Evolutionary conservation across 306 rosid species (phyloP), one percentile per base, ranked within the genome.

Genomic region (Vigna unguiculata): DNA sequence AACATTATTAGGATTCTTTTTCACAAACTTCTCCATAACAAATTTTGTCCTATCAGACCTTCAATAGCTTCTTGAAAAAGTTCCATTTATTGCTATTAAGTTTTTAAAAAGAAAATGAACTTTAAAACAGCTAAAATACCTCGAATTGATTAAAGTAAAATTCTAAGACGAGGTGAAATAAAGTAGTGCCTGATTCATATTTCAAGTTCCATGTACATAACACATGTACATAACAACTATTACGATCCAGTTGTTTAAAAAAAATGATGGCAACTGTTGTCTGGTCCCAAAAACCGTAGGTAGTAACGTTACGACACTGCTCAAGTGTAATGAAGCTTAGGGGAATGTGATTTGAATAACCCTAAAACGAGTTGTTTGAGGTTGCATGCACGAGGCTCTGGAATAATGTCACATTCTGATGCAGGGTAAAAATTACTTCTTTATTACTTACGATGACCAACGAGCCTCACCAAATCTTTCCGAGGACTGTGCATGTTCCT

Each of bases 361-460:
- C 47, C 10, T 12, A 62, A 63, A 80, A 25, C 38, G 69, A 52
- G 61, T 69, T 48, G 65, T 76, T 78, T 80, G 78, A 81, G 77
- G 78, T 75, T 82, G 82, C 84, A 86, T 68, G 87, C 85, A 84
- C 87, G 87, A 86, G 83, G 84, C 4, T 60, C 32, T 10, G 74
- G 85, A 86, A 82, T 88, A 86, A 78, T 76, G 80, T 86, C 89
- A 85, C 93, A 77, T 86, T 89, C 86, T 86, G 68, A 69, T 71
- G 81, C 75, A 60, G 32, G 4, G 2, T 13, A 28, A 1, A 45
- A 64, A 60, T 43, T 72, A 51, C 30, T 81, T 81, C 59, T 85
- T 78, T 74, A 69, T 70, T 34, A 21, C 64, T 81, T 47, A 54
- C 86, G 57, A 78, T 77, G 28, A 63, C 78, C 75, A 21, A 73